These are phyloP conservation scores for Ophiostoma ulmi DNA, from an alignment of 2,329 filamentous ascomycete species.

Conservation along the genomic window DNA sequence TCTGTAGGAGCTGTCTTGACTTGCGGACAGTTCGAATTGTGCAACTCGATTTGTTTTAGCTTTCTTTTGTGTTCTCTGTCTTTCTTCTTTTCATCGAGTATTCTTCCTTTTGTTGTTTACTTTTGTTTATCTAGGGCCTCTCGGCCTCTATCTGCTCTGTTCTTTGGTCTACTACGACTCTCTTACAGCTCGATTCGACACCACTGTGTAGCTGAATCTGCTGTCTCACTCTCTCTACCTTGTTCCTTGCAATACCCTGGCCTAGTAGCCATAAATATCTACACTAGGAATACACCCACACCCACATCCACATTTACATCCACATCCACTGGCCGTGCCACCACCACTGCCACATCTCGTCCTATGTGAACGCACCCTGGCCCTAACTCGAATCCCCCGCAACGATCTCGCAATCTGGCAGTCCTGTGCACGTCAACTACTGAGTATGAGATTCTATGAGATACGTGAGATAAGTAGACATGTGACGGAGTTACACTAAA, in stretches of 20 bases:
- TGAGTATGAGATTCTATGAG: background rate
- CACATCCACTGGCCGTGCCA: background rate
- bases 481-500: background rate
- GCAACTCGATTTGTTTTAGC: background rate
- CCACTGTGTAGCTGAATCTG: background rate
- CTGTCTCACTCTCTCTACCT: background rate
- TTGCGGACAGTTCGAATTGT: background rate
- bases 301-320: background rate
- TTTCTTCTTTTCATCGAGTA: background rate
- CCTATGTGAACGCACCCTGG: constrained; percentile 1
- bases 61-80: background rate
- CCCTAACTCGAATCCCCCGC: constrained; percentile 13
- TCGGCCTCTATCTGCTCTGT: background rate
- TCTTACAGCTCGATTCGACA: background rate
- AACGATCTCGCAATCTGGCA: background rate
- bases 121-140: background rate
- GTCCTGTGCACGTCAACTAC: background rate
- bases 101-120: background rate
- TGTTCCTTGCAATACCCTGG: background rate
- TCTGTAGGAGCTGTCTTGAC: background rate
- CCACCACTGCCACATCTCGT: background rate
- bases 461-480: background rate
- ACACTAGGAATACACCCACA: too few species aligned
- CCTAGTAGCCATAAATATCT: too few species aligned
- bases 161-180: background rate